Conservation (phyloP, 441 rosid species). For the Eutrema salsugineum region DNA sequence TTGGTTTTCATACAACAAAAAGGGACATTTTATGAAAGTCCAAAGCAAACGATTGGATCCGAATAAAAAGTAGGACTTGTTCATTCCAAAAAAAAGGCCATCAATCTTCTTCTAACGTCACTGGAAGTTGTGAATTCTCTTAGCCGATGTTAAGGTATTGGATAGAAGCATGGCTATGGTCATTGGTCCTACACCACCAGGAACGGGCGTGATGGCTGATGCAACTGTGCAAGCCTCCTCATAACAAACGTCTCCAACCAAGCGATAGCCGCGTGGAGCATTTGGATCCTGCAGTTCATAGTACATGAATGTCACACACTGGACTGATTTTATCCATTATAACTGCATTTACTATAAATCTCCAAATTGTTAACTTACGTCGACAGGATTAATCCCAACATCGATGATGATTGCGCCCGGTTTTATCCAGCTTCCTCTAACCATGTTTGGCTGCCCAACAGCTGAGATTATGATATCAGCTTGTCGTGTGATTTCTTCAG, state of each 20-base stretch:
- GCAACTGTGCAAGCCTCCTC: conserved; percentile 79
- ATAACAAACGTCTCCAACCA: conserved; percentile 81
- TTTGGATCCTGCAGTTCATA: conserved; percentile 47
- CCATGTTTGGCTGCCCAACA: conserved; percentile 85
- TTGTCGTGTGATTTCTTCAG: conserved; percentile 65
- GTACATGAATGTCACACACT: not conserved
- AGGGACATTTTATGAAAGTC: too few relatives aligned
- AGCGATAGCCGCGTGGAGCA: conserved; percentile 57
- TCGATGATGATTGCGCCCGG: conserved; percentile 88
- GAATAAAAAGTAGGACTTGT: too few relatives aligned
- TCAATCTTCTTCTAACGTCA: not conserved
- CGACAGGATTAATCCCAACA: conserved; percentile 87
- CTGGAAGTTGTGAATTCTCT: conserved; percentile 49
- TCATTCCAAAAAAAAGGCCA: too few relatives aligned
- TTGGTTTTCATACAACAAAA: too few relatives aligned
- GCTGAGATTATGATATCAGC: conserved; percentile 85
- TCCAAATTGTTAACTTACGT: conserved; percentile 37
- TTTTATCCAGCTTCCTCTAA: conserved; percentile 78
- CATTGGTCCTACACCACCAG: conserved; percentile 96
- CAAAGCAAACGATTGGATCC: too few relatives aligned
- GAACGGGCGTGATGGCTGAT: conserved; percentile 82
- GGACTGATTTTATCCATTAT: not conserved
- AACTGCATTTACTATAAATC: not conserved
- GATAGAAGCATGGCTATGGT: conserved; percentile 90
- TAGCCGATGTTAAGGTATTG: conserved; percentile 68